Conservation (phyloP, 2,329 filamentous ascomycete genomes). For the Alternaria metachromatica region DNA sequence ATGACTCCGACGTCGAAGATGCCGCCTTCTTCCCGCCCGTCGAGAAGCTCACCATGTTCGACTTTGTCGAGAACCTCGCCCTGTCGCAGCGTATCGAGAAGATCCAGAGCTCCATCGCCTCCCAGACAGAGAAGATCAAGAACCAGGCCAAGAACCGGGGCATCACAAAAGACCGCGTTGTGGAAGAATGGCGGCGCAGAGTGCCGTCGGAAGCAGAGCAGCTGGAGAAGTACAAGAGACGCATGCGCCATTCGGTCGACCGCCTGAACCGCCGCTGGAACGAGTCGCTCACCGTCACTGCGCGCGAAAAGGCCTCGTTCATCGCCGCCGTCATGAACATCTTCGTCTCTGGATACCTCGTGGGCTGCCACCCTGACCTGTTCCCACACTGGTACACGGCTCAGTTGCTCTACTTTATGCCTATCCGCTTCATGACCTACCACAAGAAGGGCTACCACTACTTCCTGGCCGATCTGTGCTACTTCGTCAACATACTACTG, state of each 20-base stretch:
- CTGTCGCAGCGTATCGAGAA: slow-evolving; percentile 90
- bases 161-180: slow-evolving; percentile 83
- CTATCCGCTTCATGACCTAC: slow-evolving; percentile 90
- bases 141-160: slow-evolving; percentile 81
- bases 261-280: slow-evolving; percentile 86
- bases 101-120: slow-evolving; percentile 80
- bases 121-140: slow-evolving; percentile 84
- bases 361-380: slow-evolving; percentile 82
- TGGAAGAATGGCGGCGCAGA: slow-evolving; percentile 89
- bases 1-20: slow-evolving; percentile 79
- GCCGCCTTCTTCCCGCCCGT: slow-evolving; percentile 72
- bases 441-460: slow-evolving; percentile 86
- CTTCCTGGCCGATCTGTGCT: slow-evolving; percentile 95
- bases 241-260: slow-evolving; percentile 89
- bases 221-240: slow-evolving; percentile 85
- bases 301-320: slow-evolving; percentile 93
- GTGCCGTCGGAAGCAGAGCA: slow-evolving; percentile 90
- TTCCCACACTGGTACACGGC: slow-evolving; percentile 93
- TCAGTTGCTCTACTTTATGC: slow-evolving; percentile 95
- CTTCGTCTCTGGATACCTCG: slow-evolving; percentile 92
- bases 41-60: slow-evolving; percentile 88
- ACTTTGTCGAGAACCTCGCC: slow-evolving; percentile 91
- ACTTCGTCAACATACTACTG: slow-evolving; percentile 92
- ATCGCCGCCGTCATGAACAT: slow-evolving; percentile 97
- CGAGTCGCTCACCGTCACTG: slow-evolving; percentile 84